Evolutionary conservation across 2,329 filamentous ascomycete genomes (phyloP).

Genomic region (Coniochaeta ligniaria): DNA sequence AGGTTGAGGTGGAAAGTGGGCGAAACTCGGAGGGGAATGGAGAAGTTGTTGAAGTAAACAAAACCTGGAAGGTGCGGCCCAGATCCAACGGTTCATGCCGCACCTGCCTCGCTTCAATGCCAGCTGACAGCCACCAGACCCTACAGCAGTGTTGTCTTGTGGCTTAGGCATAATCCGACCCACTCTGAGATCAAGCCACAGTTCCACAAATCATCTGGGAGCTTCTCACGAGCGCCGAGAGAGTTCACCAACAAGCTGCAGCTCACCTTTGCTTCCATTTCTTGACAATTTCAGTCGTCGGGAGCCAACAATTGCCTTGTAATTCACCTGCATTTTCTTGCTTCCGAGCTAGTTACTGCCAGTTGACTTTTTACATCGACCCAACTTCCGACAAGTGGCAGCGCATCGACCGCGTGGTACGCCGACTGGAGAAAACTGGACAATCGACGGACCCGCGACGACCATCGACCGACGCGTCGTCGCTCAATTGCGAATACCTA

Average conservation of each 20-base stretch:
- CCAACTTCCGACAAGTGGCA: background rate
- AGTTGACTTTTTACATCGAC: background rate
- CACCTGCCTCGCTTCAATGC: background rate
- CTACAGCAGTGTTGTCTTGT: too few species aligned
- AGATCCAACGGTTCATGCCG: background rate
- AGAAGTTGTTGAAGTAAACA: slow-evolving; percentile 2
- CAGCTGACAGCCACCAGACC: background rate
- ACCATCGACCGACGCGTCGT: background rate
- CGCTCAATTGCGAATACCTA: background rate
- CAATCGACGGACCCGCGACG: background rate
- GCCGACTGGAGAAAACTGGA: background rate
- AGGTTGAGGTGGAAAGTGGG: background rate
- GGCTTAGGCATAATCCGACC: background rate
- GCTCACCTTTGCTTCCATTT: background rate
- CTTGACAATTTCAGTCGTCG: background rate
- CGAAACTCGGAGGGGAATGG: slow-evolving; percentile 1
- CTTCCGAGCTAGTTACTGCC: background rate
- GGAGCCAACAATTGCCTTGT: too few species aligned
- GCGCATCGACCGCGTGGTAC: background rate
- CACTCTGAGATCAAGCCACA: background rate
- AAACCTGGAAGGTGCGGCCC: background rate
- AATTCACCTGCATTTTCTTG: too few species aligned
- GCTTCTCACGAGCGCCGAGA: background rate
- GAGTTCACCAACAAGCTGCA: slow-evolving; percentile 1
- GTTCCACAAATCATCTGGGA: background rate